Percentiles rank a stretch among this genome's conserved stretches.
These are phyloP conservation scores for Penicillium brasilianum DNA, from an alignment of 2,329 filamentous ascomycete species.

Conservation along the genomic window DNA sequence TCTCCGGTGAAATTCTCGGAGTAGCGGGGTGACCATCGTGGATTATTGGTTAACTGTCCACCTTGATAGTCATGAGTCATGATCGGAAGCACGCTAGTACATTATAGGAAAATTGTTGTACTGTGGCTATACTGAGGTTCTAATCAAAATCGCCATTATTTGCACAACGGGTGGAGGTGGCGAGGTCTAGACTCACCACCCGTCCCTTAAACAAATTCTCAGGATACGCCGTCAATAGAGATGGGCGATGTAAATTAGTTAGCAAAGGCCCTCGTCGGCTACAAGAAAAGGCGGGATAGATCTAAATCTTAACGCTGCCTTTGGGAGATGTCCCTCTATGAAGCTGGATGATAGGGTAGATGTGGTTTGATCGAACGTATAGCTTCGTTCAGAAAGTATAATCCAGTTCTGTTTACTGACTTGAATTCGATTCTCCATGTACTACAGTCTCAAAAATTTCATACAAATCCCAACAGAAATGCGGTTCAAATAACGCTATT, in stretches of 20 bases:
- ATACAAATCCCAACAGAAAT: background rate
- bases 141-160: background rate
- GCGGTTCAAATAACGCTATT: background rate
- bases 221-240: background rate
- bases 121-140: too few species aligned
- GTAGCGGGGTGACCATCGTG: background rate
- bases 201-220: background rate
- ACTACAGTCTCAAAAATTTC: background rate
- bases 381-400: background rate
- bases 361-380: too few species aligned
- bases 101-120: background rate
- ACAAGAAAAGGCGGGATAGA: background rate
- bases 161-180: background rate
- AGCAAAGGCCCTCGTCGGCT: background rate
- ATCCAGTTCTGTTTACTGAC: background rate
- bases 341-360: too few species aligned
- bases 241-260: background rate
- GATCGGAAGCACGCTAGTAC: background rate
- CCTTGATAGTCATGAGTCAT: too few species aligned
- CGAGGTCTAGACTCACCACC: background rate
- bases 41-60: too few species aligned
- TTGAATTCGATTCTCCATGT: background rate
- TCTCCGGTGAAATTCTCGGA: background rate
- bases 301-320: background rate
- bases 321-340: background rate